Evolutionary conservation across 768 basidiomycete genomes (phyloP).

Genomic region (Tylopilus plumbeoviolaceoides): DNA sequence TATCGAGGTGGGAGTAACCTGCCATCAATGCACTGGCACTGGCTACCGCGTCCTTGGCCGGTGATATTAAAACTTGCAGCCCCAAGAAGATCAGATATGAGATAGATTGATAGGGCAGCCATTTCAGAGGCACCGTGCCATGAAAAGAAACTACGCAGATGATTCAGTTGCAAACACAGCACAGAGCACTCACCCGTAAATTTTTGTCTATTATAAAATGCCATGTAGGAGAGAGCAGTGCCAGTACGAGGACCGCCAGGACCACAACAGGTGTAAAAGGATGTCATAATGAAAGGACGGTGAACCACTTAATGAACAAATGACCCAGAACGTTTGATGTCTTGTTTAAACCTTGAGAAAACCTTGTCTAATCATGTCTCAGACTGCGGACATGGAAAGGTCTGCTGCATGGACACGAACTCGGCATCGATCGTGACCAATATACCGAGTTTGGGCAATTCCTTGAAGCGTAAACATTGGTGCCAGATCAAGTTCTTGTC

Average conservation of each 20-base stretch:
- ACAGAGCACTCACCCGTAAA: conserved; percentile 12
- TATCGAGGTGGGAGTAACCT: conserved; percentile 25
- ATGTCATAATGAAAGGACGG: too few relatives aligned
- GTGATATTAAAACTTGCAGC: neutral
- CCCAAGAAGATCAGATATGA: conserved; percentile 16
- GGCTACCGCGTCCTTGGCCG: neutral
- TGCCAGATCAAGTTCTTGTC: conserved; percentile 74
- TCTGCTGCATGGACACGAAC: conserved; percentile 97
- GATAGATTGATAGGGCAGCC: conserved; percentile 2
- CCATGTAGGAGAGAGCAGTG: conserved; percentile 17
- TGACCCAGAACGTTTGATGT: too few relatives aligned
- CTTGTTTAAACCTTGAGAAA: too few relatives aligned
- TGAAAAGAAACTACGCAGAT: neutral
- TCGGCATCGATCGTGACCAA: conserved; percentile 96
- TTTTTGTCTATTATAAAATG: conserved; percentile 1
- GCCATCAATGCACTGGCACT: neutral
- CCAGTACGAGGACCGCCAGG: conserved; percentile 9
- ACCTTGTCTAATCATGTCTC: too few relatives aligned
- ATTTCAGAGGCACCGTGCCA: neutral
- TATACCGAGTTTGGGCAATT: conserved; percentile 82
- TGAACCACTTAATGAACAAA: too few relatives aligned
- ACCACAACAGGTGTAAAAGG: too few relatives aligned
- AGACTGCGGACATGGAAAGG: too few relatives aligned
- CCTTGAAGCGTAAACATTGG: conserved; percentile 61
- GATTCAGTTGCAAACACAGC: conserved; percentile 1